A percentile compares a stretch with the other conserved stretches of the same genome.
These are phyloP conservation scores for Taxillus chinensis DNA, from an alignment of 164 flowering plant species.

Conservation along the genomic window DNA sequence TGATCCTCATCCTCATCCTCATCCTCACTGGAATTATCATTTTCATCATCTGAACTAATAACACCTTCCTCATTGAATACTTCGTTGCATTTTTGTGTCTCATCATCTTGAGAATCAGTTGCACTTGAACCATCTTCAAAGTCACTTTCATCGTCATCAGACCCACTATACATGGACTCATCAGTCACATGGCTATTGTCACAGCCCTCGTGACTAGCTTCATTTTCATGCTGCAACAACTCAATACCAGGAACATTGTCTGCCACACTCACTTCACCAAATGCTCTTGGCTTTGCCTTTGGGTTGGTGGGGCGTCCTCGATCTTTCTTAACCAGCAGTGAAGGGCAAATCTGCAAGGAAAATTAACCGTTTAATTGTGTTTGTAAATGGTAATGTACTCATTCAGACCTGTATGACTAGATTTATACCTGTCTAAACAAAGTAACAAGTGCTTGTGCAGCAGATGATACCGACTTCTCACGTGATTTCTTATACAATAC, in stretches of 20 bases:
- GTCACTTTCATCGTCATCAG: constrained; percentile 13
- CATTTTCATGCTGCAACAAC: constrained; percentile 33
- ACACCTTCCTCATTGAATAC: background rate
- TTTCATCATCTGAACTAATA: constrained; percentile 2
- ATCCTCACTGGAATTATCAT: constrained; percentile 3
- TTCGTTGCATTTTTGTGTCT: constrained; percentile 5
- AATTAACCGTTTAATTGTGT: background rate
- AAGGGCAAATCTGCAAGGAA: constrained; percentile 67
- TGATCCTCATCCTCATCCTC: constrained; percentile 4
- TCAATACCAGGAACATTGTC: constrained; percentile 68
- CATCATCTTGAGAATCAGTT: constrained; percentile 21
- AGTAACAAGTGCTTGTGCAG: constrained; percentile 73
- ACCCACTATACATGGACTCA: background rate
- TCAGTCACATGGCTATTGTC: background rate
- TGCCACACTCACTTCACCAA: constrained; percentile 63
- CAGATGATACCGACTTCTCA: constrained; percentile 79
- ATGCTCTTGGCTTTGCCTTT: constrained; percentile 79
- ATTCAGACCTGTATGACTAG: background rate
- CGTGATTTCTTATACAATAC: constrained; percentile 77
- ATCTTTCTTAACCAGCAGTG: constrained; percentile 75
- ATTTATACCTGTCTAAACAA: constrained; percentile 72
- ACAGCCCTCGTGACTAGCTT: constrained; percentile 12
- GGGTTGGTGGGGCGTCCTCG: constrained; percentile 78
- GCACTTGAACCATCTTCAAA: constrained; percentile 10
- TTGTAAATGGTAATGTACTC: too few relatives aligned